Evolutionary conservation across 495 filamentous ascomycete species (phyloP), one percentile per base, ranked within the genome.

Genomic region (Chaetomium tenue): DNA sequence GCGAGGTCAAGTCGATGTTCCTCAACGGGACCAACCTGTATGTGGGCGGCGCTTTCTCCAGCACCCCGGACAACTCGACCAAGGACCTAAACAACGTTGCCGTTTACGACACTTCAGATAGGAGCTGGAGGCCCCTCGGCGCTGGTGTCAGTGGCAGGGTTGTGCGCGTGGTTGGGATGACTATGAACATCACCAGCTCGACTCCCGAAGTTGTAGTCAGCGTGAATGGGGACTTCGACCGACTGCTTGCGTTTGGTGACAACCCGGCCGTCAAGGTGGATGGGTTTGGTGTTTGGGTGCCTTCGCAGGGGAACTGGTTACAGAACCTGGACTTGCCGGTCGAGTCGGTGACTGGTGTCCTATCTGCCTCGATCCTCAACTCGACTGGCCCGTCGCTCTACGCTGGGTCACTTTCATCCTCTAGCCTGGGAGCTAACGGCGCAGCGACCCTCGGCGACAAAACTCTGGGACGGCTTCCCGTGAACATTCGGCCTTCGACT

Each of bases 261-360:
- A 88, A 86, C 66, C 68, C 81, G 13, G 82, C 84, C n/a, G 75
- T 86, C 13, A 68, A 82, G 15, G 88, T 87, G 2, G 72, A 83
- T 55, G 91, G 92, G 0, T 93, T 98, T 71, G 94, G 90, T 33
- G 79, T 97, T 26, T 99, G 94, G 94, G 89, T 98, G n/a, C 91
- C 92, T 23, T 94, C 92, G 6, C 83, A 82, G 55, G 84, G 86
- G 47, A 91, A 95, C 71, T 99, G 94, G 94, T 77, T 98, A 25
- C 86, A 91, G 74, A 93, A 92, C 67, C 78, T 98, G 47, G 78
- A 91, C 52, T 73, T 86, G 47, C 76, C 82, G n/a, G 80, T 85
- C 54, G 84, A 89, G 63, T 77, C 83, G 18, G 84, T 94, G 66
- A 76, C 79, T 60, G 94, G 94, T 20, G 72, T 88, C 47, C 79